Evolutionary conservation across 352 stramenopile genomes (phyloP), one percentile per base, ranked within the genome.

Genomic region (Globisporangium orthogonon): DNA sequence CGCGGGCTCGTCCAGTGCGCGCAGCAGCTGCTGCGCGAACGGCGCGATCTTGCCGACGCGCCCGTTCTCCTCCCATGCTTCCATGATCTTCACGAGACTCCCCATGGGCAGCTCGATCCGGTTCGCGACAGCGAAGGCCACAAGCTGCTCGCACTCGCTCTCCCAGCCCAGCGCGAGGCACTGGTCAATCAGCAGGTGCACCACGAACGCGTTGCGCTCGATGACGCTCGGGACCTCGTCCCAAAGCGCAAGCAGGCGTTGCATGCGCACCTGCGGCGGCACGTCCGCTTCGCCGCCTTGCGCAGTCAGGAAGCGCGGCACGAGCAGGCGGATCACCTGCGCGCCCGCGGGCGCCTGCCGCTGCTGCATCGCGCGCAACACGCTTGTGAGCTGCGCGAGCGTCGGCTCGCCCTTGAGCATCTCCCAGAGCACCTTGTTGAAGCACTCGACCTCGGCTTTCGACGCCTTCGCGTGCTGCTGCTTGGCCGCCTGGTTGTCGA

Each of bases 171-270:
- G 58, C 9, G 63, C 46, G 17, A 78, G 23, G 44, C 69, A 79
- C 30, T 77, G 50, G 23, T 73, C 69, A 7, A 84, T 50, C 9
- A 84, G 44, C 54, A 84, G 40, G 30, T 77, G 67, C 37, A 81
- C 56, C n/a, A 84, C 56, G 58, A 84, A 84, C 3, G 61, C 70
- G 31, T 75, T 70, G 18, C 58, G 67, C 45, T 43, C 56, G 17
- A 84, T 56, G 28, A 84, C 71, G 28, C 58, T 64, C 33, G 69
- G 54, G 30, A 60, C 64, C 7, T 63, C 48, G 47, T 60, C 52
- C 74, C 71, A 83, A 29, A 81, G 71, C 6, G 58, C 51, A 9
- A 83, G 52, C 18, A 71, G 70, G 52, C 56, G 64, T 51, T 69
- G 52, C 18, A 81, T 37, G 1, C 69, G 57, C 49, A 59, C 49